Evolutionary conservation across 768 basidiomycete species (phyloP).

Genomic region (Hericium rajendrae): DNA sequence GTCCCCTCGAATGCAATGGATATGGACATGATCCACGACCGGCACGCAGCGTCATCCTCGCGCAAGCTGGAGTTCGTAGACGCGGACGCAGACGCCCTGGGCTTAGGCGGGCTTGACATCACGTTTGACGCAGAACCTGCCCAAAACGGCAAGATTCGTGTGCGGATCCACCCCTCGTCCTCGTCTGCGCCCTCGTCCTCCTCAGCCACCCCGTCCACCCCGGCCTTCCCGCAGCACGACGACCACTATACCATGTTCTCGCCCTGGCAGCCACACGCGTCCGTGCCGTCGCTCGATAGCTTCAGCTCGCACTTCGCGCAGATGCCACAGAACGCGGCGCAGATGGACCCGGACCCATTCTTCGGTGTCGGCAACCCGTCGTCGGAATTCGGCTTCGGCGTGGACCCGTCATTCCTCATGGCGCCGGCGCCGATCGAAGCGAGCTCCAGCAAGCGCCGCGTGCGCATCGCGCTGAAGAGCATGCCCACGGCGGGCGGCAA

Average conservation of each 20-base stretch:
- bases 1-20: conserved; percentile 33
- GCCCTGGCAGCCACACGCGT: not conserved
- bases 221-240: conserved; percentile 24
- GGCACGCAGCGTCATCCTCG: conserved; percentile 22
- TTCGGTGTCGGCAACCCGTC: conserved; percentile 38
- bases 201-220: conserved; percentile 25
- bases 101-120: conserved; percentile 54
- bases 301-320: not conserved
- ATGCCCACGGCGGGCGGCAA: conserved; percentile 52
- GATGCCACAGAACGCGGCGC: conserved; percentile 3
- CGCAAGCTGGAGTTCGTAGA: conserved; percentile 53
- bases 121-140: conserved; percentile 60
- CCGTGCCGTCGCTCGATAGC: not conserved
- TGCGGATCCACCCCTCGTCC: conserved; percentile 51
- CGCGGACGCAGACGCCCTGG: conserved; percentile 35
- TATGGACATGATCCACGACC: conserved; percentile 32
- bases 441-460: conserved; percentile 38
- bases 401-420: conserved; percentile 23
- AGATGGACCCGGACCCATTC: conserved; percentile 41
- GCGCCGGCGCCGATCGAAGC: conserved; percentile 27
- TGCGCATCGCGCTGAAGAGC: conserved; percentile 59
- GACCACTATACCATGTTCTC: conserved; percentile 18
- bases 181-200: conserved; percentile 16
- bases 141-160: conserved; percentile 64
- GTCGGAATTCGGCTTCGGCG: conserved; percentile 27